Conservation (phyloP, 352 stramenopile species). For the Phytophthora palmivora region DNA sequence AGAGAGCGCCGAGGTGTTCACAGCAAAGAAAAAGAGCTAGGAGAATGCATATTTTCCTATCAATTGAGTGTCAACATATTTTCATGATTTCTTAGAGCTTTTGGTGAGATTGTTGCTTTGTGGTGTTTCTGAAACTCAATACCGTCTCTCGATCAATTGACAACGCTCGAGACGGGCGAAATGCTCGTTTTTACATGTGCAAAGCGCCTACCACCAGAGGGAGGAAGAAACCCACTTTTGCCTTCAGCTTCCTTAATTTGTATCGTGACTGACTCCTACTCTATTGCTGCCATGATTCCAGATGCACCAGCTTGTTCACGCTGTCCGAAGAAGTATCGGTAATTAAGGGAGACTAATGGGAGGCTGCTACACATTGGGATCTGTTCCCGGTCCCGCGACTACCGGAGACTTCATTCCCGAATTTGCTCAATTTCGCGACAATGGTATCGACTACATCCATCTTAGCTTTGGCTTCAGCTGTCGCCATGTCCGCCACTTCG, state of each 20-base stretch:
- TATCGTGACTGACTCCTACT: too few relatives aligned
- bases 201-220: neutral
- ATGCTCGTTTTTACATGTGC: constrained; percentile 18
- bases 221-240: too few relatives aligned
- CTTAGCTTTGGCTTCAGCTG: neutral
- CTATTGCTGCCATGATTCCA: too few relatives aligned
- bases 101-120: constrained; percentile 13
- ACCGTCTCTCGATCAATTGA: neutral
- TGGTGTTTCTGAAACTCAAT: too few relatives aligned
- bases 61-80: constrained; percentile 29
- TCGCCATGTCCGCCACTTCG: constrained; percentile 7
- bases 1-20: constrained; percentile 2
- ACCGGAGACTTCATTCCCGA: too few relatives aligned
- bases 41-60: constrained; percentile 28
- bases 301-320: too few relatives aligned
- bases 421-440: too few relatives aligned
- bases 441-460: constrained; percentile 1
- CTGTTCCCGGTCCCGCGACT: too few relatives aligned
- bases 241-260: too few relatives aligned
- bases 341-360: too few relatives aligned
- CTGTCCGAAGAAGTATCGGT: too few relatives aligned
- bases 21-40: constrained; percentile 14
- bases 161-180: constrained; percentile 1
- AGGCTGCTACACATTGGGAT: too few relatives aligned
- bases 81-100: constrained; percentile 20